phyloP scores from a whole-genome alignment of 2,329 filamentous ascomycete species.

The Fusarium sp. region DNA sequence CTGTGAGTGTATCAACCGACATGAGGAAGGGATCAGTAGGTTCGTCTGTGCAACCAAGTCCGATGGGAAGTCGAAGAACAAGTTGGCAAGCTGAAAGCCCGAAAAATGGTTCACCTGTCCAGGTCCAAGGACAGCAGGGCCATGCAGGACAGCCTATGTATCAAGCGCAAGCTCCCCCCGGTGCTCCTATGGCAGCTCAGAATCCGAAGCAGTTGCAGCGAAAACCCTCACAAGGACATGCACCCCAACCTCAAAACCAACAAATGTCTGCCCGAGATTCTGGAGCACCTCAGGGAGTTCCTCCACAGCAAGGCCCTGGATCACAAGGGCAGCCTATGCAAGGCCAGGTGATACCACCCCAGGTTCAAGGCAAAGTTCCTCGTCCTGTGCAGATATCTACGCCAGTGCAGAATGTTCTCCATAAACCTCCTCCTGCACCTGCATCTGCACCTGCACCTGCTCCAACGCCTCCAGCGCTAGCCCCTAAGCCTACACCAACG shows the following conservation, averaged over 20 bases:
- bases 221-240: slow-evolving; percentile 31
- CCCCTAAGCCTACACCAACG: slow-evolving; percentile 13
- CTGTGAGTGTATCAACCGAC: slow-evolving; percentile 16
- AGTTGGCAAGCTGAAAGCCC: slow-evolving; percentile 34
- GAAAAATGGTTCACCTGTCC: slow-evolving; percentile 7
- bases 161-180: not conserved
- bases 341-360: slow-evolving; percentile 1
- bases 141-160: slow-evolving; percentile 9
- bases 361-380: not conserved
- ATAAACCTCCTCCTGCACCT: slow-evolving; percentile 1
- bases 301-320: slow-evolving; percentile 4
- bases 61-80: slow-evolving; percentile 29
- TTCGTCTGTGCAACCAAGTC: slow-evolving; percentile 30
- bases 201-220: slow-evolving; percentile 20
- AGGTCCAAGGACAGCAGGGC: slow-evolving; percentile 16
- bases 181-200: slow-evolving; percentile 9
- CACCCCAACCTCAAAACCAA: slow-evolving; percentile 4
- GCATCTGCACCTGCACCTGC: not conserved
- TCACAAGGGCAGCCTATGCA: slow-evolving; percentile 8
- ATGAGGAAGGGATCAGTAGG: slow-evolving; percentile 25
- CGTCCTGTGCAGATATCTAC: slow-evolving; percentile 1
- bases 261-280: slow-evolving; percentile 12
- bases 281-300: not conserved
- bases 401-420: not conserved
- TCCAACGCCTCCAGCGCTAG: not conserved